Base-by-base conservation (phyloP, 1,139 yeast genomes). In the Kodamaea anthophila region DNA sequence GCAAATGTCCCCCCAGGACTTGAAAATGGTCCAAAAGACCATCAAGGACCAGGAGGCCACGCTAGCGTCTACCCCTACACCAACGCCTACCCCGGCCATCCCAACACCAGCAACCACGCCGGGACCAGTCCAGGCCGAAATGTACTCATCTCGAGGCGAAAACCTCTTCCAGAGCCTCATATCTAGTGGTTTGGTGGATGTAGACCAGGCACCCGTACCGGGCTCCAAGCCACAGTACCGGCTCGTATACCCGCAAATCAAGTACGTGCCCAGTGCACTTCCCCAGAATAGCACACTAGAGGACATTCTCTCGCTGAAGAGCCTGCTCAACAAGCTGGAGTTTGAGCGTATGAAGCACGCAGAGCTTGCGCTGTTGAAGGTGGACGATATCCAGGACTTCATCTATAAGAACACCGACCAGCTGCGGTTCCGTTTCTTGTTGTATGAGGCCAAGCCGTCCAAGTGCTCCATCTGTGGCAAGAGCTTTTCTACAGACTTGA, bases 381-480 rank as follows among this genome's bases (percentile, higher is more conserved):
- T 46, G n/a, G 32, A 37, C 10, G 36, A 47, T 24, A 42, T 62
- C 22, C 77, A 71, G 41, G 41, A 45, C 12, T 68, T 70, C 34
- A 47, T 74, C 15, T 54, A 55, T 24, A 35, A 38, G 15, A 40
- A 41, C 29, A 36, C 29, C 7, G 41, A 45, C 5, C 32, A 21
- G 20, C 39, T 30, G 6, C 30, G 36, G 9, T 31, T 43, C 25
- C 26, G 32, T 11, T 26, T 58, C 20, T 52, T 75, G 19, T 57
- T 86, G 13, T 79, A 80, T 47, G 73, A 67, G 3, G 58, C 68
- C 13, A 74, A 81, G 47, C 77, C 94, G 5, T 73, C 83, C 37
- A 91, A 86, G 53, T 93, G 98, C 60, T 74, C 84, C 11, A 77
- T 81, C 12, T 93, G 98, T 58, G 94, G 96, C 18, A 85, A 84